Evolutionary conservation across 2,329 filamentous ascomycete species (phyloP).

Genomic region (Huntiella abstrusa): DNA sequence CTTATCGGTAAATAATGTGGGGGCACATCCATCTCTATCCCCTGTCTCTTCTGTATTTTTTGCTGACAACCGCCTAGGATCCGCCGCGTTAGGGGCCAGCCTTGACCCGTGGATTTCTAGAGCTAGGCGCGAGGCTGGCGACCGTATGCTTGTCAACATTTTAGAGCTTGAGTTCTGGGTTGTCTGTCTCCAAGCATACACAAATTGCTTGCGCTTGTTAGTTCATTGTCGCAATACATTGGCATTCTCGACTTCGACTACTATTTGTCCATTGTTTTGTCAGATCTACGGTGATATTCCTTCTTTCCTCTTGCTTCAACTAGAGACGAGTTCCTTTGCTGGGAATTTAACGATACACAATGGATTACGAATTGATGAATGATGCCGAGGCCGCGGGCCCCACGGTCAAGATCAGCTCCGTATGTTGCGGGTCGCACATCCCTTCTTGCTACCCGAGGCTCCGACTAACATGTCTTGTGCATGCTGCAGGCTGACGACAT

Average conservation of each 20-base stretch:
- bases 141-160: no score
- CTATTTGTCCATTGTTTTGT: no score
- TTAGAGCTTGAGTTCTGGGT: no score
- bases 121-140: no score
- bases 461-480: not conserved
- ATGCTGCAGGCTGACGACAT: constrained; percentile 48
- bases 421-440: constrained; percentile 17
- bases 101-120: not conserved
- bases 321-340: not conserved
- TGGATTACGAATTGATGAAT: constrained; percentile 45
- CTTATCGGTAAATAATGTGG: not conserved
- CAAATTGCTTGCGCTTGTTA: no score
- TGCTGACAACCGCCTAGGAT: no score
- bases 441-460: not conserved
- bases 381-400: constrained; percentile 38
- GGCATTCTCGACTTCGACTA: no score
- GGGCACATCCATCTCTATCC: not conserved
- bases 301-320: not conserved
- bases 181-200: no score
- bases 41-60: no score
- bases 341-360: constrained; percentile 14
- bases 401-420: constrained; percentile 41
- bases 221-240: no score
- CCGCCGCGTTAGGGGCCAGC: constrained; percentile 1
- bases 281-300: not conserved